A percentile compares a stretch with the other conserved stretches of the same genome.
Conservation (phyloP, 495 filamentous ascomycete genomes). For the Aspergillus bertholletiae region DNA sequence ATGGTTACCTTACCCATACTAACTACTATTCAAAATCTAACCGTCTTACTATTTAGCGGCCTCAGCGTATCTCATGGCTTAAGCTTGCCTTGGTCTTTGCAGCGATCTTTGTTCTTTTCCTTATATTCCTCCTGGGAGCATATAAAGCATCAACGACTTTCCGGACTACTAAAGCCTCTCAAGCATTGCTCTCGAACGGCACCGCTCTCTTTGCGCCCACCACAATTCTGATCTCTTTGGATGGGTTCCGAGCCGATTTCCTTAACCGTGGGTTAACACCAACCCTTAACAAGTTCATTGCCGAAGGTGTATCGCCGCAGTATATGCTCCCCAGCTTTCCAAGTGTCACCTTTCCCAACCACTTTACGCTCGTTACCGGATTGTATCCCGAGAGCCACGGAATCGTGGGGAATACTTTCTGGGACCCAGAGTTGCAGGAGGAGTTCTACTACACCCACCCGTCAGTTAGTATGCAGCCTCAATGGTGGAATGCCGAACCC, state of each 20-base stretch:
- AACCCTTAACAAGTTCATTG: slow-evolving; percentile 72
- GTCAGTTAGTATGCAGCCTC: slow-evolving; percentile 63
- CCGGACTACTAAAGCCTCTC: slow-evolving; percentile 20
- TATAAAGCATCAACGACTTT: slow-evolving; percentile 48
- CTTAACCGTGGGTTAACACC: slow-evolving; percentile 80
- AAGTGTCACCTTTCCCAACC: slow-evolving; percentile 96
- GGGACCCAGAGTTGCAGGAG: slow-evolving; percentile 69
- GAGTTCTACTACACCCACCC: slow-evolving; percentile 88
- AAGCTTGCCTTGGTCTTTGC: slow-evolving; percentile 33
- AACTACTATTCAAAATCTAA: neutral
- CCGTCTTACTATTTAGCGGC: slow-evolving; percentile 7
- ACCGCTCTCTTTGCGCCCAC: slow-evolving; percentile 84
- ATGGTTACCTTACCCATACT: neutral
- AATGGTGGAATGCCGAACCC: slow-evolving; percentile 95
- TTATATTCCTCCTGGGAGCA: slow-evolving; percentile 50
- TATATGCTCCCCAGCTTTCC: slow-evolving; percentile 95
- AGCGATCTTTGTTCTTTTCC: slow-evolving; percentile 46
- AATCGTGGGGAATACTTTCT: slow-evolving; percentile 91
- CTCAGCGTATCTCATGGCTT: slow-evolving; percentile 23
- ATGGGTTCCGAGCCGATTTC: slow-evolving; percentile 97
- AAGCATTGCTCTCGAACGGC: slow-evolving; percentile 49
- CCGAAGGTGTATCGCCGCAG: slow-evolving; percentile 77
- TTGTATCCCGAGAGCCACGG: slow-evolving; percentile 92
- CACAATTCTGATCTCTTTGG: slow-evolving; percentile 89
- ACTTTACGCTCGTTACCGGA: slow-evolving; percentile 91